These are phyloP conservation scores for Mayamaea pseudoterrestris DNA, from an alignment of 108 stramenopile species.

Conservation along the genomic window DNA sequence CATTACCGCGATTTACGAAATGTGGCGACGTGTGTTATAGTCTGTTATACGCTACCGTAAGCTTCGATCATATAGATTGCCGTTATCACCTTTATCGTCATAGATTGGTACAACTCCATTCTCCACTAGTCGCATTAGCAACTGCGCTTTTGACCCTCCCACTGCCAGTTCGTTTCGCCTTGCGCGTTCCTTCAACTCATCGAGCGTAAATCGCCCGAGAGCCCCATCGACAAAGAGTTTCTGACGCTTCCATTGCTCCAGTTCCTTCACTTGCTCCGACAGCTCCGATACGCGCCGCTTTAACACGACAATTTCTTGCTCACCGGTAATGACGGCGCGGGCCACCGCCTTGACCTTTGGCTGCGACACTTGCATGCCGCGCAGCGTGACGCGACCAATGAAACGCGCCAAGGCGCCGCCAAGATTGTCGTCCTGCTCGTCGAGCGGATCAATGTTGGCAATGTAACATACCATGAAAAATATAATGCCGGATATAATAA, in stretches of 20 bases:
- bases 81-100: too few relatives aligned
- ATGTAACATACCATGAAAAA: conserved; percentile 1
- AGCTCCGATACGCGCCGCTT: conserved; percentile 5
- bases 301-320: conserved; percentile 4
- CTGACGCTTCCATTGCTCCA: conserved; percentile 5
- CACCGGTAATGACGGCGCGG: conserved; percentile 2
- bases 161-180: conserved; percentile 1
- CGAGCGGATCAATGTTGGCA: conserved; percentile 13
- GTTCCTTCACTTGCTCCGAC: conserved; percentile 9
- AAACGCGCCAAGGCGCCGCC: conserved; percentile 10
- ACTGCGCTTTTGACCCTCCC: conserved; percentile 15
- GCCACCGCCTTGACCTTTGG: conserved; percentile 10
- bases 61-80: too few relatives aligned
- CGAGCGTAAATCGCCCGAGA: not conserved
- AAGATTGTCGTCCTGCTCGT: conserved; percentile 10
- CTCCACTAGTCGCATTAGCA: conserved; percentile 15
- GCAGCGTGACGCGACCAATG: conserved; percentile 10
- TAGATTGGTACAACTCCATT: conserved; percentile 2
- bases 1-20: too few relatives aligned
- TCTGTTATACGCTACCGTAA: too few relatives aligned
- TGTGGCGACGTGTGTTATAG: too few relatives aligned
- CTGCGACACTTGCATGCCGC: not conserved
- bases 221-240: conserved; percentile 6
- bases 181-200: conserved; percentile 10
- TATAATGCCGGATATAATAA: conserved; percentile 2